Conservation (phyloP, 768 basidiomycete species). For the Hygrophorus russula region DNA sequence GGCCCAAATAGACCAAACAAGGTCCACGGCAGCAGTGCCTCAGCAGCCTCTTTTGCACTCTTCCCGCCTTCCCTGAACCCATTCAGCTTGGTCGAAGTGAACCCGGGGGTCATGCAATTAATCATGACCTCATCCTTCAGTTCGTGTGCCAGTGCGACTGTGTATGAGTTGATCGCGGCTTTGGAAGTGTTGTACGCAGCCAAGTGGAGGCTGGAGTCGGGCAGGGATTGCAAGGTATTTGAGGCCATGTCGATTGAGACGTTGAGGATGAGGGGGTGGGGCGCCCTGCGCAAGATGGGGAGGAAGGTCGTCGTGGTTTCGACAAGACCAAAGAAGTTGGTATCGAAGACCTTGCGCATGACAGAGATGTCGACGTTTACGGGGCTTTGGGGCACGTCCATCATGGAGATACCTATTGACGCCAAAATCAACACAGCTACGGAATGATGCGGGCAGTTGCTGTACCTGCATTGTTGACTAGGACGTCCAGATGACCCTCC, state of each 20-base stretch:
- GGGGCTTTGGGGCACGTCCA: conserved; percentile 24
- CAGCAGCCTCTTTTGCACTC: conserved; percentile 22
- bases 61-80: conserved; percentile 26
- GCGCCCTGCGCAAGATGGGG: conserved; percentile 25
- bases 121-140: conserved; percentile 43
- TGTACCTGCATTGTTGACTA: conserved; percentile 36
- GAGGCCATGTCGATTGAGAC: conserved; percentile 35
- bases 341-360: conserved; percentile 26
- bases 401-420: conserved; percentile 16
- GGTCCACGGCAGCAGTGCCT: conserved; percentile 25
- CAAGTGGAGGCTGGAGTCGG: conserved; percentile 19
- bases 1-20: conserved; percentile 28
- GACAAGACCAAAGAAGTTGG: conserved; percentile 33
- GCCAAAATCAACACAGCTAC: background rate
- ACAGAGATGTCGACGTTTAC: conserved; percentile 20
- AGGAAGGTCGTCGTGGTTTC: conserved; percentile 30
- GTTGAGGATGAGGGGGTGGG: conserved; percentile 28
- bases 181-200: conserved; percentile 59
- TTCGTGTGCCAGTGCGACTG: conserved; percentile 52
- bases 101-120: conserved; percentile 56
- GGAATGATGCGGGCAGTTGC: background rate
- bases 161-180: conserved; percentile 52
- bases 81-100: conserved; percentile 32
- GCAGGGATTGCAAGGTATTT: conserved; percentile 23
- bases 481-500: conserved; percentile 31